Evolutionary conservation across 2,329 filamentous ascomycete genomes (phyloP).

Genomic region (Corinectria fuckeliana): DNA sequence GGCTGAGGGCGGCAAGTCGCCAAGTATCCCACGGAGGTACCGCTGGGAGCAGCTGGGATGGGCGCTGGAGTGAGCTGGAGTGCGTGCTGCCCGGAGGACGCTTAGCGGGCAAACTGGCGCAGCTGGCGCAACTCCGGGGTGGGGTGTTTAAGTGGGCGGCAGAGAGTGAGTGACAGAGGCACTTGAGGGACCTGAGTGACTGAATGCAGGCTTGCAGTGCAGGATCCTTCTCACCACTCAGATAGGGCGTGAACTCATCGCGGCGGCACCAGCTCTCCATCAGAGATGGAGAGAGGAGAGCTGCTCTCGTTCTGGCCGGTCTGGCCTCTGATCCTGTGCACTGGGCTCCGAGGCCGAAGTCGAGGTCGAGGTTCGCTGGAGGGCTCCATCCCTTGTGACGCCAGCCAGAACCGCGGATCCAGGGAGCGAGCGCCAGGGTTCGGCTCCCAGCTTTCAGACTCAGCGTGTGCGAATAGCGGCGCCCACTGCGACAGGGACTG

Average conservation of each 20-base stretch:
- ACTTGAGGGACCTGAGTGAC: not conserved
- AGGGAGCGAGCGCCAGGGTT: slow-evolving; percentile 23
- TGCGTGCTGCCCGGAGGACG: slow-evolving; percentile 13
- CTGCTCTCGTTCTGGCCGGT: not conserved
- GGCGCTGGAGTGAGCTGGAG: slow-evolving; percentile 23
- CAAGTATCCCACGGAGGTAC: slow-evolving; percentile 37
- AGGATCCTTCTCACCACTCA: not conserved
- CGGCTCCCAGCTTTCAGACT: slow-evolving; percentile 23
- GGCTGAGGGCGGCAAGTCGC: slow-evolving; percentile 25
- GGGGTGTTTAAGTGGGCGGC: slow-evolving; percentile 13
- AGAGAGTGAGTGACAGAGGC: not conserved
- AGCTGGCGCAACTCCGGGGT: not conserved
- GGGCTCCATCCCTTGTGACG: slow-evolving; percentile 18
- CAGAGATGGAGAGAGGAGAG: too few relatives aligned
- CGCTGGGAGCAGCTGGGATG: slow-evolving; percentile 30
- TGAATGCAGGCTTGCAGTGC: not conserved
- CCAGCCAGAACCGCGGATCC: slow-evolving; percentile 23
- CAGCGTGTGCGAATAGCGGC: slow-evolving; percentile 30
- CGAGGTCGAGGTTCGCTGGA: slow-evolving; percentile 4
- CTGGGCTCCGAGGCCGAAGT: not conserved
- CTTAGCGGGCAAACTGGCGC: slow-evolving; percentile 11
- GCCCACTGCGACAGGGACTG: slow-evolving; percentile 29
- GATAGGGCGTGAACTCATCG: not conserved
- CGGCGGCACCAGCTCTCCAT: not conserved
- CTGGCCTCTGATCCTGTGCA: not conserved